Conservation (phyloP, 306 rosid genomes). For the Castanopsis chinensis region DNA sequence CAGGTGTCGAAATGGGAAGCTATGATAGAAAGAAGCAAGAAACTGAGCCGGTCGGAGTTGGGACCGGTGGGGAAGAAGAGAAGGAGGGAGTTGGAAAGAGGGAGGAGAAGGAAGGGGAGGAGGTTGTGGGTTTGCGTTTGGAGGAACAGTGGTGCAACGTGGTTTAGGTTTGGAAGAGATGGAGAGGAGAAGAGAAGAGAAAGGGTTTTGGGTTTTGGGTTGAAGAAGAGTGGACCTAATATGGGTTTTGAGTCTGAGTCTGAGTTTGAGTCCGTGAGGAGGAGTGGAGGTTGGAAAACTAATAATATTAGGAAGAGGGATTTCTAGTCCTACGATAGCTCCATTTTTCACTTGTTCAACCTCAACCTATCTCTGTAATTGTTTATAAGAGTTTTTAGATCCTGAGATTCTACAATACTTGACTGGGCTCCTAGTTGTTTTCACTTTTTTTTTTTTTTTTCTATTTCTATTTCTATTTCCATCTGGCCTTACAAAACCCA, state of each 20-base stretch:
- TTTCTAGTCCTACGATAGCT: slow-evolving; percentile 52
- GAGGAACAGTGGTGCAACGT: slow-evolving; percentile 11
- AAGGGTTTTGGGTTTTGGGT: slow-evolving; percentile 37
- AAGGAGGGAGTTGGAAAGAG: slow-evolving; percentile 10
- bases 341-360: slow-evolving; percentile 2
- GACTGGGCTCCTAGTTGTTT: too few species aligned
- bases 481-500: too few species aligned
- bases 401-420: too few species aligned
- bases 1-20: background rate
- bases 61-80: slow-evolving; percentile 59
- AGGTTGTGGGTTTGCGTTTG: slow-evolving; percentile 42
- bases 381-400: too few species aligned
- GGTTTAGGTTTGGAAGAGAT: slow-evolving; percentile 20
- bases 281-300: slow-evolving; percentile 32
- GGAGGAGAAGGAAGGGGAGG: slow-evolving; percentile 42
- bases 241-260: background rate
- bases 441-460: too few species aligned
- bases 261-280: background rate
- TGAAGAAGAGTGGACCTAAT: slow-evolving; percentile 65
- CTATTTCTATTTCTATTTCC: too few species aligned
- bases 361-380: too few species aligned
- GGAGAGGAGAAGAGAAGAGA: slow-evolving; percentile 41
- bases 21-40: slow-evolving; percentile 10
- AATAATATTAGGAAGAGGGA: slow-evolving; percentile 50
- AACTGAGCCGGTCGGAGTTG: slow-evolving; percentile 50